Base-by-base conservation (phyloP, 371 early-diverging fungal species). In the Mucor mucedo region DNA sequence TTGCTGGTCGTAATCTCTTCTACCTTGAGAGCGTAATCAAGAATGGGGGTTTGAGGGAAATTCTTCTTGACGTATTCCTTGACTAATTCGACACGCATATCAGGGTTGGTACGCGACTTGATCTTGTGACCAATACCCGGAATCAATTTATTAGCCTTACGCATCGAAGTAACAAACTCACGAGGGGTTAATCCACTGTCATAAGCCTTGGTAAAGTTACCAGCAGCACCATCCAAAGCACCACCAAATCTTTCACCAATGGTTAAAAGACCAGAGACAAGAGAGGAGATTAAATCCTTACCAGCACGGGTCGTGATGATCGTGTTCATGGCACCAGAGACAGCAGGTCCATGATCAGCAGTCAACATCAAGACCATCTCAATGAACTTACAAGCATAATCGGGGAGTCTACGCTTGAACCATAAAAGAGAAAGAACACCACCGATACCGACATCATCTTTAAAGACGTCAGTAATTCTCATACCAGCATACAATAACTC, bases 331-430 rank as follows among this genome's bases (percentile, higher is more conserved):
- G 98, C 81, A 72, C 83, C 80, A 68, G 80, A 82, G 52, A 82
- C 82, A 58, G 82, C 82, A 41, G 98, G 98, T 16, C 98, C 98
- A 77, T 98, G 98, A 84, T 98, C 98, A 16, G 98, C 98, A 13
- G 98, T 98, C 73, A 98, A 82, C 98, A 98, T 98, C 55, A 98
- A 87, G 28, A 97, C 96, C 98, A 98, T 98, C 78, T 98, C 98
- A 65, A 98, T 95, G 73, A 98, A 98, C 84, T 92, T 90, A 84
- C 92, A 88, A 11, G 98, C 98, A 77, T 95, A 98, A 62, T 83
- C 82, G 14, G 98, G 98, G 69, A 98, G 82, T 50, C 97, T 89
- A 58, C 98, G 90, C 90, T 96, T 96, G 89, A 98, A 98, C 98
- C 98, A 98, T 75, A 98, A 81, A 48, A 98, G 88, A 42, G 93